Conservation (phyloP, 805 yeast genomes). For the Kluyveromyces nonfermentans region DNA sequence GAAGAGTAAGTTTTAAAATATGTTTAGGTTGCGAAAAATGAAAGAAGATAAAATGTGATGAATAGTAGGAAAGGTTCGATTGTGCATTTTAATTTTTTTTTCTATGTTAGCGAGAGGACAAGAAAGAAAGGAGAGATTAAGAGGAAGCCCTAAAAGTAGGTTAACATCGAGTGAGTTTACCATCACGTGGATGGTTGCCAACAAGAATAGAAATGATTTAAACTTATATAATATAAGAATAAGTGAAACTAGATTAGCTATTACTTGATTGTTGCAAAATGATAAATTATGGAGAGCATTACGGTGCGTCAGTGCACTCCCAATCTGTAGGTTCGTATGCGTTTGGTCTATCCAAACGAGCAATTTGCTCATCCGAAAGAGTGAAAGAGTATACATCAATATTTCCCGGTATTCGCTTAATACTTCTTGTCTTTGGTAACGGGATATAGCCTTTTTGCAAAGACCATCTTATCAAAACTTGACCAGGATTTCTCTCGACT, state of each 20-base stretch:
- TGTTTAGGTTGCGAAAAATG: constrained; percentile 5
- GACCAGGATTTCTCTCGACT: constrained; percentile 45
- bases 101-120: background rate
- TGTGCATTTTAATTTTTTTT: background rate
- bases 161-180: background rate
- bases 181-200: too few relatives aligned
- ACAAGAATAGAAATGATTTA: too few relatives aligned
- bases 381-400: constrained; percentile 45
- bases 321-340: constrained; percentile 68
- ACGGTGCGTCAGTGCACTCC: constrained; percentile 60
- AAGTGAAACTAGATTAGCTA: background rate
- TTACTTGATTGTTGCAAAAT: background rate
- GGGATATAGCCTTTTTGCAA: constrained; percentile 63
- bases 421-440: constrained; percentile 54
- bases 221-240: background rate
- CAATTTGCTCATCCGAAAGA: constrained; percentile 34
- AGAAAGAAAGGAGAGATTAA: background rate
- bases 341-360: constrained; percentile 37
- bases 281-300: constrained; percentile 1
- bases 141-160: background rate
- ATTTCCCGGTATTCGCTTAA: constrained; percentile 44
- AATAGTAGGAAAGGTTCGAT: background rate
- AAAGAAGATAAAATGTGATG: background rate
- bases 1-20: constrained; percentile 8
- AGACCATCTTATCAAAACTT: constrained; percentile 65